Conservation (phyloP, 2,329 filamentous ascomycete genomes). For the Pseudogymnoascus sp. region DNA sequence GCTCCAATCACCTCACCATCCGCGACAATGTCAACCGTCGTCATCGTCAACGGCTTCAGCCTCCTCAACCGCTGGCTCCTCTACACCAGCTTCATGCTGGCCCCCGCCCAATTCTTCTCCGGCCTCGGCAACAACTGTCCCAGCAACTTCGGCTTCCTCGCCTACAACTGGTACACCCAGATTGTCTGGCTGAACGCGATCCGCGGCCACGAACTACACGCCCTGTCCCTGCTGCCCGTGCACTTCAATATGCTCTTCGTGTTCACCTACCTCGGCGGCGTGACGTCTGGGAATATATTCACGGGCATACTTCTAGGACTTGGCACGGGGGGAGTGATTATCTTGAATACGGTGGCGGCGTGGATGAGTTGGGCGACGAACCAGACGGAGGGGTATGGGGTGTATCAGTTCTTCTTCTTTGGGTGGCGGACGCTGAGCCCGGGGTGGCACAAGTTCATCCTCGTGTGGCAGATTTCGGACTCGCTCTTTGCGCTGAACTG, state of each 20-base stretch:
- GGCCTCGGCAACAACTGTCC: slow-evolving; percentile 12
- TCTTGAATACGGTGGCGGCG: slow-evolving; percentile 10
- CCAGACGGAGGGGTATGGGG: slow-evolving; percentile 8
- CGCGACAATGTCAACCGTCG: not conserved
- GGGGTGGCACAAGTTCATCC: not conserved
- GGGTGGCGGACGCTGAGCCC: slow-evolving; percentile 2
- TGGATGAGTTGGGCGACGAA: slow-evolving; percentile 12
- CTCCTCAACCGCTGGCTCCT: slow-evolving; percentile 12
- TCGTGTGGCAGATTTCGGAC: not conserved
- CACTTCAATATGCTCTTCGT: not conserved
- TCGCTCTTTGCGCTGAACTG: not conserved
- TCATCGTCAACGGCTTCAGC: slow-evolving; percentile 12
- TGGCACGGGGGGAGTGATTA: slow-evolving; percentile 9
- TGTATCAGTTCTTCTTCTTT: slow-evolving; percentile 12
- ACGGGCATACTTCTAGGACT: slow-evolving; percentile 4
- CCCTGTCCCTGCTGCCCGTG: not conserved
- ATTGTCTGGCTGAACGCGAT: slow-evolving; percentile 8
- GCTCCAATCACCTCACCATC: not conserved
- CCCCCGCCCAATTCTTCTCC: slow-evolving; percentile 12
- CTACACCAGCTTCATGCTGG: slow-evolving; percentile 12
- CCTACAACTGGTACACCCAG: slow-evolving; percentile 14
- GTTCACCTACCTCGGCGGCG: not conserved
- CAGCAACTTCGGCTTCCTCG: slow-evolving; percentile 12
- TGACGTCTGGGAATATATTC: not conserved
- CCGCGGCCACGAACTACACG: slow-evolving; percentile 6